Evolutionary conservation across 352 stramenopile species (phyloP), one percentile per base, ranked within the genome.

Genomic region (Phytophthora idaei): DNA sequence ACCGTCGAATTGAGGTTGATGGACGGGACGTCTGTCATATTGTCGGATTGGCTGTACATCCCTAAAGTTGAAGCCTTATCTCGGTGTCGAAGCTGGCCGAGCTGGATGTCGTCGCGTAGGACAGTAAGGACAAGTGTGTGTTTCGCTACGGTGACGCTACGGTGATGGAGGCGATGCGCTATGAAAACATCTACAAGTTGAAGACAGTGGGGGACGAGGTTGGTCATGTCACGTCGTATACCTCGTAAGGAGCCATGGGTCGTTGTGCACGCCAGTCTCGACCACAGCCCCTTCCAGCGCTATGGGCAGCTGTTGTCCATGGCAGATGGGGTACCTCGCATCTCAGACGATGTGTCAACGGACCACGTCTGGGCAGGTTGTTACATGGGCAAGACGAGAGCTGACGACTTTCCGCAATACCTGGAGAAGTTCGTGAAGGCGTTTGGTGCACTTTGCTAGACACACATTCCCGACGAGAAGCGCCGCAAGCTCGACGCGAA

Each of bases 381-480:
- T 34, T 34, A 7, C 29, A 2, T 34, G 29, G 29, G 1, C 0
- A 21, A 21, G 17, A 21, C 17, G 17, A 21, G 17, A 21, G 17
- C 17, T 21, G 17, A 21, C 17, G 17, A 21, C 17, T 21, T 21
- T 21, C 17, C 17, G 17, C 17, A 0, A 21, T 21, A 21, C 53
- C 39, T 4, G 27, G 51, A 15, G 17, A 64, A 66, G 14, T 46
- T 69, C 57, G 6, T 76, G 15, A 60, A 57, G 10, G 56, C 56
- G 53, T 50, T 63, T 10, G 32, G 45, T 63, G 44, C 55, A 27
- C 5, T 64, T 42, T 61, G 55, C 11, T 70, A 64, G 25, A 61
- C 42, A 4, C 68, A 76, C 34, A 58, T 69, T 25, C 17, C 39
- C 12, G 21, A 63, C 15, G 29, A 48, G 4, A 73, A 64, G 52